phyloP scores from a whole-genome alignment of 2,329 filamentous ascomycete species.

The Penicillium corylophilum region DNA sequence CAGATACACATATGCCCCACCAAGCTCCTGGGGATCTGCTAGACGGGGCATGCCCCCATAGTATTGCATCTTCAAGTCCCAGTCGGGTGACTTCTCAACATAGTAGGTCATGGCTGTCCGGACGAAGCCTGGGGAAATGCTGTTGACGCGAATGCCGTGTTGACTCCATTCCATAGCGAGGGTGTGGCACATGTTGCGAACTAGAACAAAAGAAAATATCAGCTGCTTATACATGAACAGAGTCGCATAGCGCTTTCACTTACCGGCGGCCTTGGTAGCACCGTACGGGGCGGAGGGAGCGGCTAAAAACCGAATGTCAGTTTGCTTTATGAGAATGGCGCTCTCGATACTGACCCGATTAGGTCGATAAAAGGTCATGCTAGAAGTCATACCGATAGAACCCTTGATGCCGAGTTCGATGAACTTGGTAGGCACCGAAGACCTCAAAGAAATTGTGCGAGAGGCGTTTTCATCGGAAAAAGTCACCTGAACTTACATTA shows the following conservation, averaged over 20 bases:
- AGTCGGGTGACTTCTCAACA: conserved; percentile 54
- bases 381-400: conserved; percentile 47
- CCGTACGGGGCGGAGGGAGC: conserved; percentile 53
- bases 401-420: conserved; percentile 43
- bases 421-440: conserved; percentile 35
- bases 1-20: conserved; percentile 58
- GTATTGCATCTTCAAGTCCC: conserved; percentile 58
- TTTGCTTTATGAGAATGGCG: background rate
- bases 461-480: background rate
- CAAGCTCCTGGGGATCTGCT: conserved; percentile 54
- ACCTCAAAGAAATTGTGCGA: conserved; percentile 9
- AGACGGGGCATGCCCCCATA: conserved; percentile 58
- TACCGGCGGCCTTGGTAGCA: conserved; percentile 45
- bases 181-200: conserved; percentile 31
- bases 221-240: background rate
- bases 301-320: conserved; percentile 26
- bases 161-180: conserved; percentile 52
- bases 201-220: background rate
- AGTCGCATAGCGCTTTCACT: background rate
- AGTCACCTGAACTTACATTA: conserved; percentile 33
- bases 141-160: conserved; percentile 43
- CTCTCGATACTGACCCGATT: conserved; percentile 35
- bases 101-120: conserved; percentile 51
- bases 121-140: conserved; percentile 48
- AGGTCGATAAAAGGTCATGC: conserved; percentile 51